Conservation (phyloP, 352 stramenopile species). For the Globisporangium abappressorium region DNA sequence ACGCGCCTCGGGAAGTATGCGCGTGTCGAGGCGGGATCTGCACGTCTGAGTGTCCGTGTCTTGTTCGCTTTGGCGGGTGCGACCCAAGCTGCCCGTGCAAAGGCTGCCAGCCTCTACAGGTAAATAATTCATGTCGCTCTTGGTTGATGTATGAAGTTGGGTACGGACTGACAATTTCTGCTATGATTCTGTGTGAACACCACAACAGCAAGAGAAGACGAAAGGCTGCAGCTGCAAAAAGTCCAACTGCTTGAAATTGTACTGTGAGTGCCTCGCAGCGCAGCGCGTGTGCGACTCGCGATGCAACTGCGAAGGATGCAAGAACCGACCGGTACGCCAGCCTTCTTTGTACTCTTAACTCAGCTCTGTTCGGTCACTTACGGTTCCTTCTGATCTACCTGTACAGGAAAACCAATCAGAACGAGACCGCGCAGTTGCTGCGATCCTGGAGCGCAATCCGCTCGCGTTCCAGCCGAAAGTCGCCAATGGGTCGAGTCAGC, state of each 20-base stretch:
- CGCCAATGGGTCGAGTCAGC: constrained; percentile 64
- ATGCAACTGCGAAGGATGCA: constrained; percentile 83
- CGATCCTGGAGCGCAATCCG: constrained; percentile 92
- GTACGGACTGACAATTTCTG: background rate
- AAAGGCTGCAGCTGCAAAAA: constrained; percentile 96
- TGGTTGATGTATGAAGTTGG: background rate
- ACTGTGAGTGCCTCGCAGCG: constrained; percentile 80
- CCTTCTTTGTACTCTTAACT: too few species aligned
- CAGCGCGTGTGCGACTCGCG: constrained; percentile 66
- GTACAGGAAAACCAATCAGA: constrained; percentile 47
- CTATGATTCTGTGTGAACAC: background rate
- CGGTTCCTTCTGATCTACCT: too few species aligned
- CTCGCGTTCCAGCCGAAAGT: constrained; percentile 95
- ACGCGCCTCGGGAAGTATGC: constrained; percentile 24
- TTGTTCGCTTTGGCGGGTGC: constrained; percentile 39
- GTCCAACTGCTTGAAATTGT: constrained; percentile 96
- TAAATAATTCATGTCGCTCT: background rate
- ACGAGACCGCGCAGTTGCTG: constrained; percentile 74
- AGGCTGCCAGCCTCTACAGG: constrained; percentile 33
- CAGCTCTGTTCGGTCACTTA: too few species aligned
- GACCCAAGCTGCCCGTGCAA: constrained; percentile 33
- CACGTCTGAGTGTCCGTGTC: constrained; percentile 40
- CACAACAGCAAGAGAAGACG: constrained; percentile 34
- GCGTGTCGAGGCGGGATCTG: constrained; percentile 40
- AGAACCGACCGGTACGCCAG: constrained; percentile 44